These are phyloP conservation scores for Ascochyta pisi DNA, from an alignment of 2,329 filamentous ascomycete species.

Conservation along the genomic window DNA sequence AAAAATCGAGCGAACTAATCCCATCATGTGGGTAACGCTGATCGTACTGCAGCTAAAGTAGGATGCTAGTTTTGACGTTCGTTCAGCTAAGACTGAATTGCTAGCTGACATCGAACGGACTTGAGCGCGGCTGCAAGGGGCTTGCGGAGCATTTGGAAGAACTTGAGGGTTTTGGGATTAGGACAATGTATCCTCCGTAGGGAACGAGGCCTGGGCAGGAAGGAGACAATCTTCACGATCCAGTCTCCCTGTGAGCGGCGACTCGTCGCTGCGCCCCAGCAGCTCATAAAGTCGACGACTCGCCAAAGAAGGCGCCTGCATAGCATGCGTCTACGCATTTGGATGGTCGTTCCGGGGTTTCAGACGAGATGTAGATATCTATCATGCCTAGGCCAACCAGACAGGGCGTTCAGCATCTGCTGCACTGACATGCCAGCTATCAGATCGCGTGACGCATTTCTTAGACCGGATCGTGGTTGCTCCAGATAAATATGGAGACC, in stretches of 20 bases:
- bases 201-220: background rate
- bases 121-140: constrained; percentile 27
- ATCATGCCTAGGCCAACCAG: background rate
- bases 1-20: constrained; percentile 28
- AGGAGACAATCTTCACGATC: background rate
- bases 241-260: background rate
- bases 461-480: background rate
- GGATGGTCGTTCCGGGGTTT: background rate
- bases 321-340: background rate
- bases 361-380: background rate
- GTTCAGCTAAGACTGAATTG: constrained; percentile 7
- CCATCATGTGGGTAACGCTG: constrained; percentile 15
- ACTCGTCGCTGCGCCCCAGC: background rate
- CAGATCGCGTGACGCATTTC: background rate
- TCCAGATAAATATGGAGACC: background rate
- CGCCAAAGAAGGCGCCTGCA: background rate
- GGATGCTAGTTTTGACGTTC: constrained; percentile 32
- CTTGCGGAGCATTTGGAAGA: background rate
- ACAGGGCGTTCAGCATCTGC: background rate
- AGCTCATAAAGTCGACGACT: background rate
- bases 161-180: background rate
- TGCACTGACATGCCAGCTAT: background rate
- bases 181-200: background rate
- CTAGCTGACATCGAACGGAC: constrained; percentile 13
- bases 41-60: constrained; percentile 10